phyloP scores from a whole-genome alignment of 164 flowering plant genomes.

The Berberis thunbergii region DNA sequence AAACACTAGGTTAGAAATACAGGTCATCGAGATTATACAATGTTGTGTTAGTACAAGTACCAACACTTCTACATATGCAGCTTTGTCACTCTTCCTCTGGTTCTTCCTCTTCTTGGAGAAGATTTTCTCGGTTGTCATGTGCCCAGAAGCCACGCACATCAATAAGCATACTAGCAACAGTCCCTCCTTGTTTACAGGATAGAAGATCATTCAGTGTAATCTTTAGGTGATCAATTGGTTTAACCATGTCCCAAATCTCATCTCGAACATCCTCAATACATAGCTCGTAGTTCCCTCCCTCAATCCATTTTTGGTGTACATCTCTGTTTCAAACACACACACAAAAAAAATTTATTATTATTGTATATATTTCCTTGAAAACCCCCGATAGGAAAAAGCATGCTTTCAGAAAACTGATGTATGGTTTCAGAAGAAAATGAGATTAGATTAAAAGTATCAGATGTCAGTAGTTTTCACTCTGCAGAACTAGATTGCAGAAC shows the following conservation, averaged over 20 bases:
- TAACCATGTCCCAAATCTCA: conserved; percentile 99
- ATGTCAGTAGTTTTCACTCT: neutral
- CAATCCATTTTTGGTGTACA: conserved; percentile 98
- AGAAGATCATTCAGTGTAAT: conserved; percentile 74
- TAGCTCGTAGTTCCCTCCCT: conserved; percentile 94
- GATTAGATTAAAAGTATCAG: no score
- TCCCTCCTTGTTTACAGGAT: conserved; percentile 91
- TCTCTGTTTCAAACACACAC: conserved; percentile 41
- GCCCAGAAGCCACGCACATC: conserved; percentile 99
- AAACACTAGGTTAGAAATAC: neutral
- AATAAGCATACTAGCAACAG: conserved; percentile 96
- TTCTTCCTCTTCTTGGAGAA: conserved; percentile 97
- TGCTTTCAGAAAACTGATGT: no score
- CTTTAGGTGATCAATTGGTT: conserved; percentile 72
- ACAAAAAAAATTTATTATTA: no score
- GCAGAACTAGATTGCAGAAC: conserved; percentile 41
- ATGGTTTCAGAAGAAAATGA: no score
- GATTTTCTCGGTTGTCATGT: conserved; percentile 96
- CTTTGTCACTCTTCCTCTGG: conserved; percentile 76
- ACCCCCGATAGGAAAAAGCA: no score
- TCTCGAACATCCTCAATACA: conserved; percentile 95
- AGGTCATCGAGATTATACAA: neutral
- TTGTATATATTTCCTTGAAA: no score
- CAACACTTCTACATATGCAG: neutral
- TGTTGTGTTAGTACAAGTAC: conserved; percentile 12